Evolutionary conservation across 148 eudicot species (phyloP), one percentile per base, ranked within the genome.

Genomic region (Silene conica): DNA sequence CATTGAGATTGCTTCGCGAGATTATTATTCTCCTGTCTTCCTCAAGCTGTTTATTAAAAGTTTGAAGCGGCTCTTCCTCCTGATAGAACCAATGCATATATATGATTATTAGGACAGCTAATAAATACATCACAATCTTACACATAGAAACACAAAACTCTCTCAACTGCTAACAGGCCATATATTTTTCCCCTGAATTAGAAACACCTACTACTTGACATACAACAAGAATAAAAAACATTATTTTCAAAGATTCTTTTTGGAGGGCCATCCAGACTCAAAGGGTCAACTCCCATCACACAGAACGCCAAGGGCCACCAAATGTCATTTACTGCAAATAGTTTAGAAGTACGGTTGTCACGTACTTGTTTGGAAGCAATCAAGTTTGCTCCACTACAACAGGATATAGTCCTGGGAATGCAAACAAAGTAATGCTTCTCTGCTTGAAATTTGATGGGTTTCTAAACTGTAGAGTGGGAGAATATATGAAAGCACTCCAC

Each of bases 11-110:
- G 82, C 94, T 92, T 61, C 99, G 85, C 28, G 97, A 86, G 66
- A 95, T 87, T 25, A 90, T 87, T 71, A 95, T 90, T 86, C 88
- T 90, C 76, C 89, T 85, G 79, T 95, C 99, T 73, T 92, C 99
- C 78, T 95, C 97, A 77, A 95, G 84, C 80, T 95, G 99, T 75
- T 95, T 92, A 77, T 87, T 92, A 79, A 95, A 92, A 82, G 84
- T 87, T 74, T 76, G 86, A 77, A 90, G 90, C 23, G 78, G 77
- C 64, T 92, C 96, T 63, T 95, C 99, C 83, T 95, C 99, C 99
- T 95, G 87, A 72, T 74, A 73, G 63, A 43, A 70, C 45, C 28
- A 83, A 50, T 57, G 76, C 34, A 34, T 19, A 45, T 63, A 69
- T 45, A 75, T 65, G 63, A 62, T 16, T 15, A 26, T 34, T 15